Evolutionary conservation across 2,329 filamentous ascomycete species (phyloP).

Genomic region (Sporothrix pallida): DNA sequence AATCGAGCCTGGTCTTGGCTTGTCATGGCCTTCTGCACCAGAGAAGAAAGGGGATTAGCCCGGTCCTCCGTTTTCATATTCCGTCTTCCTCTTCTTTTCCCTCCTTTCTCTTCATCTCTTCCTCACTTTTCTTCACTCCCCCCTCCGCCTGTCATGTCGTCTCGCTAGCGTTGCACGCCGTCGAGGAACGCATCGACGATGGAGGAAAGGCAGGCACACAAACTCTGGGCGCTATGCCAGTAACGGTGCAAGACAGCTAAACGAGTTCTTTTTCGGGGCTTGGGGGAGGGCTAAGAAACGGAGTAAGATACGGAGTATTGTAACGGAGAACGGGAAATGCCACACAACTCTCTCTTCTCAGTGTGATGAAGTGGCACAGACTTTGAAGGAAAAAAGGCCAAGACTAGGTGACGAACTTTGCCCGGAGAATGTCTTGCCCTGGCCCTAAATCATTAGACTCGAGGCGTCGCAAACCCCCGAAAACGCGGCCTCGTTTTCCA

Average conservation of each 20-base stretch:
- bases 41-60: slow-evolving; percentile 19
- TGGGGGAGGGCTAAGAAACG: neutral
- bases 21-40: neutral
- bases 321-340: slow-evolving; percentile 11
- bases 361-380: too few relatives aligned
- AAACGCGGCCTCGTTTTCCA: slow-evolving; percentile 1
- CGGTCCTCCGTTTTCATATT: neutral
- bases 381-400: neutral
- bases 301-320: slow-evolving; percentile 7
- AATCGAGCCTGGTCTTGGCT: slow-evolving; percentile 1
- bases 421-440: slow-evolving; percentile 8
- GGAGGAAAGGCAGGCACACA: slow-evolving; percentile 19
- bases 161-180: slow-evolving; percentile 33
- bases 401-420: neutral
- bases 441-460: neutral
- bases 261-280: neutral
- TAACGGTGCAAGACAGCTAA: slow-evolving; percentile 11
- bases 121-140: neutral
- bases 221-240: slow-evolving; percentile 4
- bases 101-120: neutral
- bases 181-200: slow-evolving; percentile 33
- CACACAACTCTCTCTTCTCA: neutral
- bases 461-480: too few relatives aligned
- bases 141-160: slow-evolving; percentile 11
- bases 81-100: neutral